Base-by-base conservation (phyloP, 768 basidiomycete species). In the Leccinellum albellum region DNA sequence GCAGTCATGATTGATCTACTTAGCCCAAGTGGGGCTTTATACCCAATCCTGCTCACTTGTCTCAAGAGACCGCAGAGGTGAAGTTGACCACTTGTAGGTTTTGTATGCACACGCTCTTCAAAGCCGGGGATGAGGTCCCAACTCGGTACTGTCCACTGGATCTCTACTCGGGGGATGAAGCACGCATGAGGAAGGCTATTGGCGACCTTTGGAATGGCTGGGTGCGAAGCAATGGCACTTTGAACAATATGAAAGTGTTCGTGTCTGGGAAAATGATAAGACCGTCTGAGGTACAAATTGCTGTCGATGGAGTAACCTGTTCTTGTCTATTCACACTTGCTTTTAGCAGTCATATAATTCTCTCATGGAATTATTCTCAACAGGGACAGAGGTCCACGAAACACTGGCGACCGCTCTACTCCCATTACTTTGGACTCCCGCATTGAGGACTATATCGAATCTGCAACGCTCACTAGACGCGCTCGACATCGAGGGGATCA, bases 21-120 rank as follows among this genome's bases (percentile, higher is more conserved):
- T 67, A 97, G 96, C 96, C 96, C 31, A 99, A 99, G 78, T 99
- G 96, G 95, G 93, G 86, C 3, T 97, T 99, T 72, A 73, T 98
- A 37, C 94, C 96, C 3, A 78, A 76, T 31, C 66, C 79, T 6
- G 61, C 65, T 2, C 79, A 87, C 71, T 76, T 94, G 35, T 88
- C 92, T 6, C 63, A 76, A 3, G 72, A 74, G 37, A 88, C 86
- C 1, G 76, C 71, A 14, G 57, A 65, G 1, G 72, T 84, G 62
- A 98, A 98, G 77, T 77, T 77, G 7, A 74, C 71, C 37, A 87
- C 89, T 15, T 96, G 94, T 75, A 82, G 96, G 61, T 95, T 92
- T 71, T 94, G 93, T 70, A 90, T 98, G 88, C 93, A 98, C 70
- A 77, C 84, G 2, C 77, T 82, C 57, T 66, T 85, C 65, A 84